These are phyloP conservation scores for Ceratocystis diversiconidia DNA, from an alignment of 2,329 filamentous ascomycete genomes.

Conservation along the genomic window DNA sequence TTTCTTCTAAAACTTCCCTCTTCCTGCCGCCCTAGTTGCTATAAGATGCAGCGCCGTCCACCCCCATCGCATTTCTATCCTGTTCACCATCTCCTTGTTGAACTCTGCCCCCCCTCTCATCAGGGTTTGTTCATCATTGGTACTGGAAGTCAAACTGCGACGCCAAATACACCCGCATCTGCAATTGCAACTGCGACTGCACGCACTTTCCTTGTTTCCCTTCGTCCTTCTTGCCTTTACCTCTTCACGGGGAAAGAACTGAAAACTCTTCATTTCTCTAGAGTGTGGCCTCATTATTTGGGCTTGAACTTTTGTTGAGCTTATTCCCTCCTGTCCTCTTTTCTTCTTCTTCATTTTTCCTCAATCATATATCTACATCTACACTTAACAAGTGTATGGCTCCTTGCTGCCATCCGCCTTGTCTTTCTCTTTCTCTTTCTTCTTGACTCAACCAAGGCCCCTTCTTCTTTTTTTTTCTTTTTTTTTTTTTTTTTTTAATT, in stretches of 20 bases:
- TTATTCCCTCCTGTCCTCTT: background rate
- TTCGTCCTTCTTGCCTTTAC: background rate
- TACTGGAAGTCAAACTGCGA: background rate
- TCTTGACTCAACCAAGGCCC: background rate
- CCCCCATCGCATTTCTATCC: background rate
- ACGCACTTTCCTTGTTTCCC: background rate
- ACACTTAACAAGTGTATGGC: background rate
- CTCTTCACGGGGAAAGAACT: conserved; percentile 2
- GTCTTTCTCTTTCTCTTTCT: background rate
- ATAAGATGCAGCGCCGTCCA: conserved; percentile 1
- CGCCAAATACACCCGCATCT: too few relatives aligned
- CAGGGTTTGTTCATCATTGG: background rate
- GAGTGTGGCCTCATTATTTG: background rate
- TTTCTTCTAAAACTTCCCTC: background rate
- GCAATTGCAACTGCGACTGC: too few relatives aligned
- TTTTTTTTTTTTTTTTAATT: background rate
- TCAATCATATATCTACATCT: background rate
- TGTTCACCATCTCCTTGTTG: conserved; percentile 4
- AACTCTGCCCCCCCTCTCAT: background rate
- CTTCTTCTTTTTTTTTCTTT: background rate
- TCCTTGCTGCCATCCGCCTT: background rate
- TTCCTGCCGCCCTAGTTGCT: background rate
- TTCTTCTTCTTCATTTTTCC: background rate
- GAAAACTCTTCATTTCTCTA: conserved; percentile 1
- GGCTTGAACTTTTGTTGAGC: background rate